Conservation (phyloP, 352 stramenopile species). For the Phytophthora fragariaefolia region DNA sequence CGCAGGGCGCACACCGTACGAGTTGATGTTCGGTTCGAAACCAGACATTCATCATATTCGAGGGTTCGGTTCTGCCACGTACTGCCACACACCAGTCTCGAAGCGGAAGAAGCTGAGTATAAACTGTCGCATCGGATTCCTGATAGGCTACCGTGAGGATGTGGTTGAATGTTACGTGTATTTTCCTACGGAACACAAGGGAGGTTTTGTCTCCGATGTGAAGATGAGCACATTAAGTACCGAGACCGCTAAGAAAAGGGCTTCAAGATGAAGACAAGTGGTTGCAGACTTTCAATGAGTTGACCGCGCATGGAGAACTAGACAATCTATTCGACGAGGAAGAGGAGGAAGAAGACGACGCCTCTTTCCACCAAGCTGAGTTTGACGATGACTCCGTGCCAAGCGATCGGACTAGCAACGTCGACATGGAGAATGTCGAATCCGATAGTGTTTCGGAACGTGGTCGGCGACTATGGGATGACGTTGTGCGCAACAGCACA, state of each 20-base stretch:
- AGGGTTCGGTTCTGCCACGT: not conserved
- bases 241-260: slow-evolving; percentile 1
- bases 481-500: too few relatives aligned
- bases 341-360: too few relatives aligned
- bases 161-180: slow-evolving; percentile 4
- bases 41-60: not conserved
- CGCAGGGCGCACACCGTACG: not conserved
- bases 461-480: too few relatives aligned
- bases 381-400: too few relatives aligned
- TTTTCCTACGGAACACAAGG: slow-evolving; percentile 13
- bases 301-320: too few relatives aligned
- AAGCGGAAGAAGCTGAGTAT: not conserved
- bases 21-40: not conserved
- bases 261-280: slow-evolving; percentile 4
- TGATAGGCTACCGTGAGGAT: slow-evolving; percentile 11
- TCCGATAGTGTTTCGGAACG: too few relatives aligned
- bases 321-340: too few relatives aligned
- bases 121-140: slow-evolving; percentile 3
- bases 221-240: slow-evolving; percentile 17
- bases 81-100: not conserved
- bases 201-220: slow-evolving; percentile 12
- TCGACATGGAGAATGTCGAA: too few relatives aligned
- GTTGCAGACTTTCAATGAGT: too few relatives aligned
- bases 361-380: too few relatives aligned
- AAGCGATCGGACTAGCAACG: too few relatives aligned